Evolutionary conservation across 768 basidiomycete genomes (phyloP).

Genomic region (Termitomyces sp.): DNA sequence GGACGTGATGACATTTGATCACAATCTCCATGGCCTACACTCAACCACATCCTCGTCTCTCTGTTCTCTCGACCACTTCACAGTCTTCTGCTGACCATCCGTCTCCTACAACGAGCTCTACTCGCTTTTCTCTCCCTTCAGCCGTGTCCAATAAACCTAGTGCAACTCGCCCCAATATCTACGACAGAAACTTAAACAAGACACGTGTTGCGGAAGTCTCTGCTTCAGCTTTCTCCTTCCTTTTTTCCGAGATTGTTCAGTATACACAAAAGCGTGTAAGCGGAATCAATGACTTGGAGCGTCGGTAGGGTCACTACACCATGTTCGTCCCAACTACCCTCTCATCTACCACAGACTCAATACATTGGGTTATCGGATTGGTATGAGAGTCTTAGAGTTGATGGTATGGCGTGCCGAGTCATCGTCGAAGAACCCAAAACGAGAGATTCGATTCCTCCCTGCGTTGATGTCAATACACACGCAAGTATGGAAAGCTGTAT

Average conservation of each 20-base stretch:
- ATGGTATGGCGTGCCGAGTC: conserved; percentile 79
- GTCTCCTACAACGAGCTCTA: conserved; percentile 57
- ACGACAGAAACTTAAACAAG: conserved; percentile 89
- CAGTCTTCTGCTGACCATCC: conserved; percentile 47
- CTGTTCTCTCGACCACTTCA: conserved; percentile 62
- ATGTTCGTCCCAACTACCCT: neutral
- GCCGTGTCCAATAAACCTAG: conserved; percentile 33
- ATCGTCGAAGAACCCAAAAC: conserved; percentile 83
- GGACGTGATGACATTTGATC: neutral
- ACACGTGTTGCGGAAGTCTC: conserved; percentile 82
- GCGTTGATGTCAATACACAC: conserved; percentile 93
- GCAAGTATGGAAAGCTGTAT: conserved; percentile 92
- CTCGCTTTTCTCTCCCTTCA: conserved; percentile 64
- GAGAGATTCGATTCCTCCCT: conserved; percentile 87
- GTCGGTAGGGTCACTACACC: conserved; percentile 53
- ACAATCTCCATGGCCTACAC: conserved; percentile 40
- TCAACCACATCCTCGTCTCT: conserved; percentile 66
- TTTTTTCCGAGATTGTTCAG: conserved; percentile 91
- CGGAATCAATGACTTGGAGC: conserved; percentile 94
- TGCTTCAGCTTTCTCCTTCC: conserved; percentile 78
- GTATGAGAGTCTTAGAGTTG: conserved; percentile 82
- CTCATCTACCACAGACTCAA: conserved; percentile 58
- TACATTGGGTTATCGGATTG: conserved; percentile 90
- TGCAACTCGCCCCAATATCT: conserved; percentile 66
- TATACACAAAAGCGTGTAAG: conserved; percentile 95